Evolutionary conservation across 495 filamentous ascomycete genomes (phyloP).

Genomic region (Melanomma pulvis-pyrius): DNA sequence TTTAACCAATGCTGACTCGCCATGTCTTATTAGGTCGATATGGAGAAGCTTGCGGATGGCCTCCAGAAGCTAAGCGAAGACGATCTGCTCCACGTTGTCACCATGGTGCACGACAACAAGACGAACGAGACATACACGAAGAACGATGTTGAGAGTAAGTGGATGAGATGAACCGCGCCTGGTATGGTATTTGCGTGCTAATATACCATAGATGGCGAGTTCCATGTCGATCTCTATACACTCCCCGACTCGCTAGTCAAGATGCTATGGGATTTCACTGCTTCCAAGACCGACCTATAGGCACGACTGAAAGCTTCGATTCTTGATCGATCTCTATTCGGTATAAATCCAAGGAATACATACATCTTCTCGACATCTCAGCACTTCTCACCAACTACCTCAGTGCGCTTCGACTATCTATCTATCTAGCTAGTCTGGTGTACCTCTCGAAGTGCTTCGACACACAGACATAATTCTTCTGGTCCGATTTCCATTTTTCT

Average conservation of each 20-base stretch:
- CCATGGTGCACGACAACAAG: constrained; percentile 98
- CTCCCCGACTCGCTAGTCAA: constrained; percentile 80
- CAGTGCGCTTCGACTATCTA: too few relatives aligned
- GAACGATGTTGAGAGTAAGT: constrained; percentile 92
- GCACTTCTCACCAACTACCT: not conserved
- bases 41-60: constrained; percentile 96
- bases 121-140: constrained; percentile 88
- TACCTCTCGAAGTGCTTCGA: too few relatives aligned
- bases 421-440: too few relatives aligned
- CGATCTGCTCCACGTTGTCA: constrained; percentile 89
- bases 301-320: not conserved
- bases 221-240: constrained; percentile 97
- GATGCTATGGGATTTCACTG: constrained; percentile 89
- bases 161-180: constrained; percentile 14
- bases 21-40: constrained; percentile 65
- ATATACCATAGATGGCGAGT: constrained; percentile 76
- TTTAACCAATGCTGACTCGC: not conserved
- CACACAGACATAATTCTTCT: too few relatives aligned
- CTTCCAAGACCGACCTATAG: constrained; percentile 33
- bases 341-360: not conserved
- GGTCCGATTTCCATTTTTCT: not conserved
- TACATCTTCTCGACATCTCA: not conserved
- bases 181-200: constrained; percentile 25
- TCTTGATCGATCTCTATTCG: not conserved
- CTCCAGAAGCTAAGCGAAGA: constrained; percentile 83